Conservation (phyloP, 163 green algal species). For the Scenedesmus sp. region DNA sequence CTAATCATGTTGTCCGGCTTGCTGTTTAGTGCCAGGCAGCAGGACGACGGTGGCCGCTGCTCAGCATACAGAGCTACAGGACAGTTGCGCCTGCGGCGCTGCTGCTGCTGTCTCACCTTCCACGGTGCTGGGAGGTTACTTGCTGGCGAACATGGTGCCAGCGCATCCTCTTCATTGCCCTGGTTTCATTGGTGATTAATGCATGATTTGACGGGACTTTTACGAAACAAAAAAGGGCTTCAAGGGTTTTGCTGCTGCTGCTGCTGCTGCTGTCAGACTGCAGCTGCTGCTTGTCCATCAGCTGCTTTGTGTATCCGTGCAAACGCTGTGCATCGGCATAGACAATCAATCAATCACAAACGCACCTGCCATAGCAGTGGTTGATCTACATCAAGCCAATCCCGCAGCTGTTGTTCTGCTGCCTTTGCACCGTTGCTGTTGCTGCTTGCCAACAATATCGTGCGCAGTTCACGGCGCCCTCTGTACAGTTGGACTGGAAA, state of each 20-base stretch:
- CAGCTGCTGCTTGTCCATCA: not conserved
- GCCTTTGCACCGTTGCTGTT: constrained; percentile 1
- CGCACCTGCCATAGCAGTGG: constrained; percentile 33
- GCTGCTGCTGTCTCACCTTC: constrained; percentile 42
- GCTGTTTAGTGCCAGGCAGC: too few relatives aligned
- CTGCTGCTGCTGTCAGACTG: not conserved
- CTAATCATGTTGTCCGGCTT: too few relatives aligned
- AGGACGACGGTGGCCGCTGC: too few relatives aligned
- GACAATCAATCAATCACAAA: not conserved
- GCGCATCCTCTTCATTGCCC: constrained; percentile 31
- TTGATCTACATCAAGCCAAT: constrained; percentile 40
- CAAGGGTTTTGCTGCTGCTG: not conserved
- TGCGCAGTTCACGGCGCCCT: not conserved
- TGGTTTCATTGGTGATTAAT: too few relatives aligned
- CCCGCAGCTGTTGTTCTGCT: constrained; percentile 6
- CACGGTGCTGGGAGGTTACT: constrained; percentile 26
- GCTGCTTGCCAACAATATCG: not conserved
- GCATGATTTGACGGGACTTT: too few relatives aligned
- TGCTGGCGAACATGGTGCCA: constrained; percentile 14
- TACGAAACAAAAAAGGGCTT: too few relatives aligned
- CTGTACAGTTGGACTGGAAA: not conserved
- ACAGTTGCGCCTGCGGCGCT: not conserved
- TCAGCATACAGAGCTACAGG: too few relatives aligned
- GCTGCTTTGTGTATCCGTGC: too few relatives aligned
- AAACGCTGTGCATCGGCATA: not conserved